These are phyloP conservation scores for Lachancea dasiensis DNA, from an alignment of 805 yeast species.

Conservation along the genomic window DNA sequence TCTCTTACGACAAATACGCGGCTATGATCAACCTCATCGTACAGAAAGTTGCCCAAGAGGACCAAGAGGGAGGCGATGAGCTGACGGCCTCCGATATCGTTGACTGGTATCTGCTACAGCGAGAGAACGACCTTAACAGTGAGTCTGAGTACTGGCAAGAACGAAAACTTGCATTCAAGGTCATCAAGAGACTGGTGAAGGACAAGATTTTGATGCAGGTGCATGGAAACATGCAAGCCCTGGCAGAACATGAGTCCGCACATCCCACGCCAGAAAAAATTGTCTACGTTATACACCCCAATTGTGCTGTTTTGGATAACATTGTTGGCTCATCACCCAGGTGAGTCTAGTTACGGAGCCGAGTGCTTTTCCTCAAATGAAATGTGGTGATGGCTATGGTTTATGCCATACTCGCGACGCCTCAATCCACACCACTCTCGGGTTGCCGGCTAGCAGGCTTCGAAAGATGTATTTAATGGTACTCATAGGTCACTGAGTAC, in stretches of 20 bases:
- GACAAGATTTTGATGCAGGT: conserved; percentile 77
- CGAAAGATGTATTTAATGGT: too few relatives aligned
- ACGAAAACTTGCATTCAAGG: conserved; percentile 66
- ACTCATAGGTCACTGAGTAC: too few relatives aligned
- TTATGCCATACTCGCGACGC: too few relatives aligned
- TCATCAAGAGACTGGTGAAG: conserved; percentile 73
- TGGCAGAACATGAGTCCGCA: conserved; percentile 29
- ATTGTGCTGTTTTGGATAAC: conserved; percentile 66
- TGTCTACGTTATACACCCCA: conserved; percentile 66
- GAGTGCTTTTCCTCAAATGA: too few relatives aligned
- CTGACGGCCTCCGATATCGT: conserved; percentile 61
- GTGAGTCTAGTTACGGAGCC: too few relatives aligned
- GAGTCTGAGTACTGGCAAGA: conserved; percentile 70
- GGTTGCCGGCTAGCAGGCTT: not conserved
- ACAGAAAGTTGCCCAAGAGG: conserved; percentile 53
- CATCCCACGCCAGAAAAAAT: conserved; percentile 24
- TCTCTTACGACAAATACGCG: conserved; percentile 82
- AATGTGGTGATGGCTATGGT: too few relatives aligned
- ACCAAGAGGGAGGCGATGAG: conserved; percentile 49
- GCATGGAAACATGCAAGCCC: conserved; percentile 41
- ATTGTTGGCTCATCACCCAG: conserved; percentile 9
- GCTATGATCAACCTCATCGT: conserved; percentile 78
- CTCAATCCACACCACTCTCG: too few relatives aligned
- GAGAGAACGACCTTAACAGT: conserved; percentile 61
- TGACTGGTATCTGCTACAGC: conserved; percentile 74